A percentile compares a stretch with the other conserved stretches of the same genome.
These are phyloP conservation scores for Xylaria sp. DNA, from an alignment of 2,329 filamentous ascomycete genomes.

Conservation along the genomic window DNA sequence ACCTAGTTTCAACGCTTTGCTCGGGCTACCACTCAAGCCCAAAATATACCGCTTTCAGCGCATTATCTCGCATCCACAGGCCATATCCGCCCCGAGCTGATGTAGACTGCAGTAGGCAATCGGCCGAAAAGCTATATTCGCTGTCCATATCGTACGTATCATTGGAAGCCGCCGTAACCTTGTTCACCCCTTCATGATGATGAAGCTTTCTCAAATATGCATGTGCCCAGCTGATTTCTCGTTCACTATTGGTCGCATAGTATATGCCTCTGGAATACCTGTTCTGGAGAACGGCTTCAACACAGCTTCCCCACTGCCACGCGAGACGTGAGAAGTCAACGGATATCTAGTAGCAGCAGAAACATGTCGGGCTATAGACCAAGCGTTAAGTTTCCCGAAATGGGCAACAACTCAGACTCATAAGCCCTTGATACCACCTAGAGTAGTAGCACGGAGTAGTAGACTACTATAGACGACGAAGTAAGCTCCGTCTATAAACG, in stretches of 20 bases:
- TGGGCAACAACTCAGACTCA: slow-evolving; percentile 17
- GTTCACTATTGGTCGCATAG: slow-evolving; percentile 20
- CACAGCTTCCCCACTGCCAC: slow-evolving; percentile 27
- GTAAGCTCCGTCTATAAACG: neutral
- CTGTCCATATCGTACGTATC: slow-evolving; percentile 23
- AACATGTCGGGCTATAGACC: slow-evolving; percentile 21
- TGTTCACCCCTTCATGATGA: slow-evolving; percentile 29
- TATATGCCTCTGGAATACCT: slow-evolving; percentile 12
- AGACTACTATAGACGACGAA: slow-evolving; percentile 1
- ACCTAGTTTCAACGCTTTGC: slow-evolving; percentile 10
- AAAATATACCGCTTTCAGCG: slow-evolving; percentile 24
- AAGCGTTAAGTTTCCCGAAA: slow-evolving; percentile 27
- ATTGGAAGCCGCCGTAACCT: slow-evolving; percentile 21
- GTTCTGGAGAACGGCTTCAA: slow-evolving; percentile 3
- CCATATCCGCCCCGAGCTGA: slow-evolving; percentile 2
- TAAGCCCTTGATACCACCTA: slow-evolving; percentile 23
- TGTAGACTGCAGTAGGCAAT: slow-evolving; percentile 16
- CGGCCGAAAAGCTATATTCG: slow-evolving; percentile 22
- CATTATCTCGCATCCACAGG: slow-evolving; percentile 26
- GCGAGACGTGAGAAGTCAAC: slow-evolving; percentile 16
- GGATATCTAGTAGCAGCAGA: slow-evolving; percentile 5
- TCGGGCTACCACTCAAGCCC: slow-evolving; percentile 21
- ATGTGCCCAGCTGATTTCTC: slow-evolving; percentile 16
- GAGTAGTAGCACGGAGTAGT: neutral
- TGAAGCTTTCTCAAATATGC: slow-evolving; percentile 32